These are phyloP conservation scores for Aureobasidium mangrovei DNA, from an alignment of 2,329 filamentous ascomycete genomes.

Conservation along the genomic window DNA sequence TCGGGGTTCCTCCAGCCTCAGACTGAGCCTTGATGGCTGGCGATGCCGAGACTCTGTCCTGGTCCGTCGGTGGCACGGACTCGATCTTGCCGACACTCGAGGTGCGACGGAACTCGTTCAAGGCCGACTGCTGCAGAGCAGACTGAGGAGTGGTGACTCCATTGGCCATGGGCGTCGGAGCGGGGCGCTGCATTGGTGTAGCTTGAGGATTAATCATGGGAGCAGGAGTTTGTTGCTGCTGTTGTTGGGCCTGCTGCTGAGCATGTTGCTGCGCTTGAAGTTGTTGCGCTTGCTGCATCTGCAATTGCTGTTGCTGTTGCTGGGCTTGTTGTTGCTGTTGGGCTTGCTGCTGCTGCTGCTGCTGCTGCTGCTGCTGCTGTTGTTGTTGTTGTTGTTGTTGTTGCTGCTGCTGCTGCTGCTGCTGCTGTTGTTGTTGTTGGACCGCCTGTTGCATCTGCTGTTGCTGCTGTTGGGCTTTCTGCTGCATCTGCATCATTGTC, in stretches of 20 bases:
- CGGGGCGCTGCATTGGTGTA: conserved; percentile 33
- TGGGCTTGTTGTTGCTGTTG: conserved; percentile 16
- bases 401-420: conserved; percentile 13
- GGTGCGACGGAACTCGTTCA: conserved; percentile 26
- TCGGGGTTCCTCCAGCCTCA: conserved; percentile 11
- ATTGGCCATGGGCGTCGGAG: conserved; percentile 19
- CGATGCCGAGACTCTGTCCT: conserved; percentile 10
- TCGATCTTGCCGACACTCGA: conserved; percentile 16
- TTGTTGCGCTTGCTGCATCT: background rate
- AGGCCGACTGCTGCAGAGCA: conserved; percentile 28
- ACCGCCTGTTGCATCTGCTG: conserved; percentile 16
- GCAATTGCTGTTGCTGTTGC: conserved; percentile 11
- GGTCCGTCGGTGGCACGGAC: conserved; percentile 8
- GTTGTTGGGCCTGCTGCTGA: conserved; percentile 3
- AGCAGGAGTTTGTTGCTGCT: conserved; percentile 1
- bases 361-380: conserved; percentile 15
- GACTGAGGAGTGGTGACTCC: conserved; percentile 32
- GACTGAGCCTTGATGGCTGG: conserved; percentile 13
- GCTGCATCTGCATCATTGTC: conserved; percentile 26
- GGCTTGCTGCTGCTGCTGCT: conserved; percentile 15
- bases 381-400: conserved; percentile 15
- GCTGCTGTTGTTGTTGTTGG: conserved; percentile 13
- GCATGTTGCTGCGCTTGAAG: background rate
- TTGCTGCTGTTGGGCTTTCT: conserved; percentile 22
- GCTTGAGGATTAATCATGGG: conserved; percentile 24